Percentiles rank a stretch among this genome's conserved stretches.
phyloP scores from a whole-genome alignment of 2,329 filamentous ascomycete genomes.

The Boeremia exigua region DNA sequence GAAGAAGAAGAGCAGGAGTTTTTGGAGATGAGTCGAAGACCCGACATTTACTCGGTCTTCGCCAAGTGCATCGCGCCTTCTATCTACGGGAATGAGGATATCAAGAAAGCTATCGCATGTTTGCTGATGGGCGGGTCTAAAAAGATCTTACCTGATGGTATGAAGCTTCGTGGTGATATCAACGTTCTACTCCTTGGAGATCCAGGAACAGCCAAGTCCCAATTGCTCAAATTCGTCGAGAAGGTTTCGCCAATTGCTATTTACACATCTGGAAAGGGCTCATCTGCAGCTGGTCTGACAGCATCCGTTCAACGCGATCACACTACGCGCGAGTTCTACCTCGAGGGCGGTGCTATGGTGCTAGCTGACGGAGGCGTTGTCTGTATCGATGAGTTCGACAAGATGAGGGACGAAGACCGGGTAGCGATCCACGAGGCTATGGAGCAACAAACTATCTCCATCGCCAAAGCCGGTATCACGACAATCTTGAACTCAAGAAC shows the following conservation, averaged over 20 bases:
- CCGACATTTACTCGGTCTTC: slow-evolving; percentile 91
- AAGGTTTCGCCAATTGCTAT: slow-evolving; percentile 96
- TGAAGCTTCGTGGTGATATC: slow-evolving; percentile 97
- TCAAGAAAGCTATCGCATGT: slow-evolving; percentile 97
- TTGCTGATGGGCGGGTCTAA: slow-evolving; percentile 93
- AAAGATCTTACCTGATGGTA: slow-evolving; percentile 95
- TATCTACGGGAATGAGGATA: slow-evolving; percentile 94
- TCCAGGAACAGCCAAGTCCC: slow-evolving; percentile 96
- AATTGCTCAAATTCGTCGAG: slow-evolving; percentile 95
- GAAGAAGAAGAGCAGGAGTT: slow-evolving; percentile 99
- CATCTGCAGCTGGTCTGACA: slow-evolving; percentile 94
- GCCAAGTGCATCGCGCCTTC: slow-evolving; percentile 93
- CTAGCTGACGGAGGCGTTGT: slow-evolving; percentile 95
- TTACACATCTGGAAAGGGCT: slow-evolving; percentile 98
- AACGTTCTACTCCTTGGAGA: slow-evolving; percentile 97
- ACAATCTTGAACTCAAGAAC: slow-evolving; percentile 97
- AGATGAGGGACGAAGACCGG: slow-evolving; percentile 98
- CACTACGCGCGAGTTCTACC: slow-evolving; percentile 92
- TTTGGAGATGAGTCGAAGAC: slow-evolving; percentile 83
- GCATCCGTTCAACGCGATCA: slow-evolving; percentile 95
- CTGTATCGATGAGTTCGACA: slow-evolving; percentile 99
- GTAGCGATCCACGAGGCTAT: slow-evolving; percentile 99
- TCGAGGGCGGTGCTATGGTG: slow-evolving; percentile 98
- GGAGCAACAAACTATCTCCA: slow-evolving; percentile 99
- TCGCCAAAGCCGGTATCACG: slow-evolving; percentile 97